Evolutionary conservation across 805 yeast genomes (phyloP), one percentile per base, ranked within the genome.

Genomic region (Suhomyces xylopsoci): DNA sequence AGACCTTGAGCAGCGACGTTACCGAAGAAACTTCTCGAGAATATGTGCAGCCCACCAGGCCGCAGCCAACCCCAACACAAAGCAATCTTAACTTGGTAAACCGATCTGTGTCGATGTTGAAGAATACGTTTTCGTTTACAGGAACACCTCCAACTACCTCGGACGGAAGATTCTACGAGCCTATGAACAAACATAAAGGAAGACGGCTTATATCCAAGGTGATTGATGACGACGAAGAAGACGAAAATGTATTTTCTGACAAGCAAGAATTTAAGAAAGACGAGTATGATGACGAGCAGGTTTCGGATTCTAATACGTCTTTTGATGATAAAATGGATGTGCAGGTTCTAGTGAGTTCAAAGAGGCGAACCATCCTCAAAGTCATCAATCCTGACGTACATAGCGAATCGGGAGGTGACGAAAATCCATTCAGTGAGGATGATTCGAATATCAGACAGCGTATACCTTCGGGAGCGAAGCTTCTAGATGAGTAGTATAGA

Each of bases 311-410:
- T 32, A 51, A 67, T 22, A 77, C 73, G 36, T 74, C 76, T 19
- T 68, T 77, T 12, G 77, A 81, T 51, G 76, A 75, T 17, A 71
- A 74, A 28, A 62, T 84, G 57, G 91, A 87, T 56, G 92, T 85
- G 2, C 92, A 87, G 65, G 87, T 87, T 7, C 67, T 87, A 54
- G 90, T 87, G 7, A 81, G 87, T 54, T 81, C 88, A 14, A 81
- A 81, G 61, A 71, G 90, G 58, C 70, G 88, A 53, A 77, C 86
- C 1, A 77, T 78, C 50, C 69, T 87, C 44, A 66, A 87, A 34
- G 81, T 87, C 36, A 76, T 82, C 46, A 87, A 87, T 60, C 92
- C 92, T 0, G 87, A 82, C 58, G 19, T 56, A 12, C 66, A 61
- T 7, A 51, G 57, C 12, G 34, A 54, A 14, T 50, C 45, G 15